Evolutionary conservation across 129 eudicot genomes (phyloP).

Genomic region (Gnaphalium uliginosum): DNA sequence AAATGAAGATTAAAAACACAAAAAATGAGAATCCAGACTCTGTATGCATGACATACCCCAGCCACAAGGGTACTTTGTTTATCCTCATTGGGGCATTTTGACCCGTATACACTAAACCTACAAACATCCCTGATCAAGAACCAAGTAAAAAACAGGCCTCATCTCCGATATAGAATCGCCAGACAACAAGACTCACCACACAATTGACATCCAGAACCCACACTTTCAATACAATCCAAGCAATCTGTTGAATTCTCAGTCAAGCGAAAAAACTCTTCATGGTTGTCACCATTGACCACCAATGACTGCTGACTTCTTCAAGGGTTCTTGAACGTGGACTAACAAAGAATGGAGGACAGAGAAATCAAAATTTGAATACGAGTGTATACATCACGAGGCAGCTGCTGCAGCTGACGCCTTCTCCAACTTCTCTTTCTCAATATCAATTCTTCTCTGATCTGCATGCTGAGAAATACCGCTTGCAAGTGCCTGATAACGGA

Average conservation of each 20-base stretch:
- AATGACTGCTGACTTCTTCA: slow-evolving; percentile 24
- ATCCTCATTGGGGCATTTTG: slow-evolving; percentile 26
- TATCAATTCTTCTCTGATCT: slow-evolving; percentile 71
- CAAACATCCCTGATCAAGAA: slow-evolving; percentile 18
- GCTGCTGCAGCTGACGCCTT: slow-evolving; percentile 47
- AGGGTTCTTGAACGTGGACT: slow-evolving; percentile 25
- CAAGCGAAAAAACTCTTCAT: slow-evolving; percentile 12
- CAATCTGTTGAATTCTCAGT: slow-evolving; percentile 20
- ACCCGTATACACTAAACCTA: slow-evolving; percentile 35
- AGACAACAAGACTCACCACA: slow-evolving; percentile 27
- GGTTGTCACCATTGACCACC: slow-evolving; percentile 21
- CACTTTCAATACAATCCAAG: slow-evolving; percentile 8
- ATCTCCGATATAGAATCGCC: slow-evolving; percentile 28
- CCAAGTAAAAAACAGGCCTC: slow-evolving; percentile 23
- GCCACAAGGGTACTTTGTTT: slow-evolving; percentile 27
- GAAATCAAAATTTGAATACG: not conserved
- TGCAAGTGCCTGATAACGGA: slow-evolving; percentile 81
- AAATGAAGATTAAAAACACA: slow-evolving; percentile 1
- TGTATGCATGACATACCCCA: slow-evolving; percentile 29
- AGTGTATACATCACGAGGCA: slow-evolving; percentile 38
- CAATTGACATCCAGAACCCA: slow-evolving; percentile 26
- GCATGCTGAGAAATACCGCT: slow-evolving; percentile 91
- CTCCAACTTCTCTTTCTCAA: slow-evolving; percentile 82
- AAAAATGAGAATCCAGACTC: slow-evolving; percentile 15
- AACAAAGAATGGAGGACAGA: slow-evolving; percentile 16